Base-by-base conservation (phyloP, 176 grass and related monocot genomes). In the Hordeum marinum region DNA sequence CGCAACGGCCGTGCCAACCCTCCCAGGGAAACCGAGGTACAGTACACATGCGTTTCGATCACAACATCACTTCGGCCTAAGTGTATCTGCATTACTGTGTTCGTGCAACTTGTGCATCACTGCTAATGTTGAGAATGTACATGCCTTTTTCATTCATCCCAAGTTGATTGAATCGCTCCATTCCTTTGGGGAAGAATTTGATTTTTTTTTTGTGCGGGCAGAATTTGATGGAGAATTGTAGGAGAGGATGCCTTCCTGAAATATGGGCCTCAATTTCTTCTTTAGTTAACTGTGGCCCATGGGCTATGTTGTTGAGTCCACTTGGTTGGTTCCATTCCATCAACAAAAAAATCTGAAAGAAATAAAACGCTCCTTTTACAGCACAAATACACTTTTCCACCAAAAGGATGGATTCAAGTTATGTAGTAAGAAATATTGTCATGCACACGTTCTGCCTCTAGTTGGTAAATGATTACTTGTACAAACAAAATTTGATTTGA, bases 1-100 rank as follows among this genome's bases (percentile, higher is more conserved):
- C 62, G 55, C n/a, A 82, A 17, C 72, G 82, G 75, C 55, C 50
- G 80, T 17, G 65, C 27, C 34, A 64, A 84, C 60, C 37, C 42
- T 21, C 24, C n/a, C 64, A 90, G 82, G 15, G 67, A 74, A 63
- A 75, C 66, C 3, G 66, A 86, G 88, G 88, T 86, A 57, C 37
- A 32, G 88, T 86, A 57, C 37, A 32, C 4, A 57, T 3, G 6
- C 20, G 18, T 50, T 57, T 4, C 2, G 3, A 57, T 57, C 20
- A 18, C 1, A 8, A 7, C 13, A 72, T 84, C 29, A 29, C 29
- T 29, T 1, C 29, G 29, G 1, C 29, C 29, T 29, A 29, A 74
- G 24, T 77, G 62, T 54, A 23, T 41, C 31, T 27, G 0, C 13
- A 68, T 36, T 57, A 20, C 4, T 46, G n/a, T n/a, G n/a, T n/a